phyloP scores from a whole-genome alignment of 169 alveolate species.

The Plasmodium gonderi region DNA sequence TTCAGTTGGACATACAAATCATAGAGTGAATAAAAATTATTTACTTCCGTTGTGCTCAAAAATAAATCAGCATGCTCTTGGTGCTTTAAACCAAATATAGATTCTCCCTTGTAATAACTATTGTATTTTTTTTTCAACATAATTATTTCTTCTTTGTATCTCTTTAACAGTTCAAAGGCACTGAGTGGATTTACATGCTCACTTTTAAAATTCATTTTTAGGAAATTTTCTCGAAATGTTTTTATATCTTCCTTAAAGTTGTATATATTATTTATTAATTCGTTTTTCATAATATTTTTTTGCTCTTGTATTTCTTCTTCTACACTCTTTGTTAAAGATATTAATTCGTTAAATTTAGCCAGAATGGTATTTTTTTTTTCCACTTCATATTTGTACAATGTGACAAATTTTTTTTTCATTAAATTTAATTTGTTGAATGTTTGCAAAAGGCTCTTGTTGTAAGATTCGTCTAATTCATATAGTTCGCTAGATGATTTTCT shows the following conservation, averaged over 20 bases:
- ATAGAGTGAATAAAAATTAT: constrained; percentile 93
- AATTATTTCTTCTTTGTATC: constrained; percentile 79
- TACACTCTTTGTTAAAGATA: constrained; percentile 29
- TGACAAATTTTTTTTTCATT: constrained; percentile 55
- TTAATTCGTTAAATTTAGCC: constrained; percentile 38
- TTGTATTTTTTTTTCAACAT: constrained; percentile 88
- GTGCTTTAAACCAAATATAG: constrained; percentile 94
- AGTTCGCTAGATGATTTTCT: constrained; percentile 30
- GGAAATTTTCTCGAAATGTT: constrained; percentile 52
- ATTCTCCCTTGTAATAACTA: constrained; percentile 93
- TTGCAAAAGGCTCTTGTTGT: constrained; percentile 20
- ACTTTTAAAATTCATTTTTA: constrained; percentile 68
- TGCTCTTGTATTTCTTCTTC: constrained; percentile 75
- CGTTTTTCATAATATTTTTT: constrained; percentile 45
- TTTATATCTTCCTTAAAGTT: constrained; percentile 34
- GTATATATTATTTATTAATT: constrained; percentile 38
- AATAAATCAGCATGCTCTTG: constrained; percentile 94
- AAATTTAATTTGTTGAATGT: constrained; percentile 25
- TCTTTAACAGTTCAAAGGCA: constrained; percentile 78
- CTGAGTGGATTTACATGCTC: constrained; percentile 27
- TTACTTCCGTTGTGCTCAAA: constrained; percentile 93
- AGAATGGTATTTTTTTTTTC: constrained; percentile 56
- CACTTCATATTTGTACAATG: constrained; percentile 40
- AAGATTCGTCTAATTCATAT: constrained; percentile 36
- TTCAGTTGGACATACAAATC: constrained; percentile 87